Evolutionary conservation across 805 yeast genomes (phyloP), one percentile per base, ranked within the genome.

Genomic region (Candida alai): DNA sequence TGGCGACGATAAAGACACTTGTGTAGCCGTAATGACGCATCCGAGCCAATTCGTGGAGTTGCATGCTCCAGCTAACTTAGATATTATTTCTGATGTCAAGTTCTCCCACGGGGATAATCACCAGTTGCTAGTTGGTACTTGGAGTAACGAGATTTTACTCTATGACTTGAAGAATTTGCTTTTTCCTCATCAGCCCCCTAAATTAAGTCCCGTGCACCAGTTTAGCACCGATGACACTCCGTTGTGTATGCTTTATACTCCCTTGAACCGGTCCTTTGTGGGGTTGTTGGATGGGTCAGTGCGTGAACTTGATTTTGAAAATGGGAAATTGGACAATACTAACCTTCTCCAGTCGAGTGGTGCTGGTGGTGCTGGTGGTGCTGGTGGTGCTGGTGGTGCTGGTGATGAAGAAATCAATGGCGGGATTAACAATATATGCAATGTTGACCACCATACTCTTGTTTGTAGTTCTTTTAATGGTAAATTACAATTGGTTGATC

Each of bases 401-500:
- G 22, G 27, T 6, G 52, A 62, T 4, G 36, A 37, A 14, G 45
- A 32, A 10, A 35, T 36, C 4, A 40, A 43, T 24, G 19, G 30
- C 15, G 62, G 63, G 2, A 80, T 7, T 48, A 78, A 32, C 60
- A 64, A 43, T 46, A 53, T 45, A 24, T 51, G 40, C 49, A 62
- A 37, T 32, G 46, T 8, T 30, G 37, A 24, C 45, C 42, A 58
- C 6, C 17, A 60, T 12, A 41, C 58, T 1, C 35, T 81, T 2
- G 54, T 78, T 1, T 63, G 78, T 2, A 82, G 82, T 1, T 73
- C 85, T 0, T 80, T 87, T 79, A 82, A 78, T 49, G 74, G 73
- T 3, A 39, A 62, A 1, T 34, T 83, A 6, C 70, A 62, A 36
- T 52, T 70, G 12, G 52, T 71, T 6, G 85, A 82, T 49, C 49